phyloP scores from a whole-genome alignment of 345 rosid species.

The Murraya koenigii region DNA sequence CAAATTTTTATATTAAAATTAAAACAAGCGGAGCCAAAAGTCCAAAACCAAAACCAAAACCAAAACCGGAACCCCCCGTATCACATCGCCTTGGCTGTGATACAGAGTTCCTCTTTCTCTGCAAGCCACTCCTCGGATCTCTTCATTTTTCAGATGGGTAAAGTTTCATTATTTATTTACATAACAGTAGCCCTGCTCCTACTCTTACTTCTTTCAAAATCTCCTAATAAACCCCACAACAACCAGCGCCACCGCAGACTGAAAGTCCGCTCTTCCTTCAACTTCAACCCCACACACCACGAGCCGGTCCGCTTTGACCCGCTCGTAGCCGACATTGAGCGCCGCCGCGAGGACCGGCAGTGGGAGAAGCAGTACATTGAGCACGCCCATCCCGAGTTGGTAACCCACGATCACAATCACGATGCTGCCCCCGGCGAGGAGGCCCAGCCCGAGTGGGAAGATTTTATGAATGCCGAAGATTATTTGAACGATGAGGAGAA shows the following conservation, averaged over 20 bases:
- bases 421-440: slow-evolving; percentile 59
- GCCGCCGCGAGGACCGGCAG: slow-evolving; percentile 71
- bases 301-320: slow-evolving; percentile 68
- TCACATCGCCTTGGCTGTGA: too few species aligned
- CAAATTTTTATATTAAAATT: too few species aligned
- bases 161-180: neutral
- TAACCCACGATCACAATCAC: neutral
- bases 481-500: slow-evolving; percentile 81
- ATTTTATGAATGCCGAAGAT: slow-evolving; percentile 90
- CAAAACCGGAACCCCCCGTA: too few species aligned
- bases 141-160: slow-evolving; percentile 3
- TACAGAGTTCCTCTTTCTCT: neutral
- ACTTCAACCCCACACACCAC: slow-evolving; percentile 34
- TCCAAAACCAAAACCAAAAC: too few species aligned
- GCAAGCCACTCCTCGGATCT: neutral
- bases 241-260: slow-evolving; percentile 15
- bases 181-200: slow-evolving; percentile 5
- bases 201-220: slow-evolving; percentile 10
- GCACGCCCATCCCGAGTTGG: slow-evolving; percentile 57
- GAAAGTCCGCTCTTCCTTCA: slow-evolving; percentile 30
- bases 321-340: slow-evolving; percentile 69
- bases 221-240: neutral
- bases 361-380: slow-evolving; percentile 81
- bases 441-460: slow-evolving; percentile 94
- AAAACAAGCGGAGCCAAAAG: too few species aligned